Base-by-base conservation (phyloP, 208 protist genomes). In the Crithidia fasciculata region DNA sequence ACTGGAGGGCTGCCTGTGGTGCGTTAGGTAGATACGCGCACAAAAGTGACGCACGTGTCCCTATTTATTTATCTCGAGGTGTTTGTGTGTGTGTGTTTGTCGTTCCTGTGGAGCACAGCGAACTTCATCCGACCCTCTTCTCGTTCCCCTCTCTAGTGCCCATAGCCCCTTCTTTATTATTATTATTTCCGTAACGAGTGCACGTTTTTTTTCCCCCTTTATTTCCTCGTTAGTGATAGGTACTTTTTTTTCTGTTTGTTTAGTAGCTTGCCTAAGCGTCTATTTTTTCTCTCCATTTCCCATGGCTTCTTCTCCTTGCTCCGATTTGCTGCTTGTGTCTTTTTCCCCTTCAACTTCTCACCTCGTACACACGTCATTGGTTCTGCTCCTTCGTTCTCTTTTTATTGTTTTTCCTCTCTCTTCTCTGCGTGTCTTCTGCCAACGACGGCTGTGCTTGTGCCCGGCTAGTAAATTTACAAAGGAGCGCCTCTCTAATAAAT, bases 151-250 rank as follows among this genome's bases (percentile, higher is more conserved):
- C 28, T 28, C 28, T 28, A 28, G 28, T 28, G 28, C 28, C 28
- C 28, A 28, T 28, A 28, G 28, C 28, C 28, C 28, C 28, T 28
- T 28, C 28, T 28, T 28, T 28, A 2, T 28, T 28, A 2, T 28
- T 2, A 28, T 28, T 2, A 28, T 1, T 28, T 28, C 28, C 45
- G 12, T 13, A 49, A 8, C 0, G 45, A 15, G 45, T 8, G 7
- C 44, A 18, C 72, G n/a, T 65, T 49, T 62, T 76, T 73, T 74
- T 75, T 76, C 72, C n/a, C 16, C 12, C 44, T 49, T 13, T 49
- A 8, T 49, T 13, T 49, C 45, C 12, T 49, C 45, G 7, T 13
- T 13, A 49, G 45, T 49, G 45, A 2, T 13, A 49, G 12, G 45
- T 45, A 37, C 57, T 61, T 40, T 19, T 44, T 36, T 16, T 44